Evolutionary conservation across 177 flowering plant genomes (phyloP).

Genomic region (Vitis hybrid): DNA sequence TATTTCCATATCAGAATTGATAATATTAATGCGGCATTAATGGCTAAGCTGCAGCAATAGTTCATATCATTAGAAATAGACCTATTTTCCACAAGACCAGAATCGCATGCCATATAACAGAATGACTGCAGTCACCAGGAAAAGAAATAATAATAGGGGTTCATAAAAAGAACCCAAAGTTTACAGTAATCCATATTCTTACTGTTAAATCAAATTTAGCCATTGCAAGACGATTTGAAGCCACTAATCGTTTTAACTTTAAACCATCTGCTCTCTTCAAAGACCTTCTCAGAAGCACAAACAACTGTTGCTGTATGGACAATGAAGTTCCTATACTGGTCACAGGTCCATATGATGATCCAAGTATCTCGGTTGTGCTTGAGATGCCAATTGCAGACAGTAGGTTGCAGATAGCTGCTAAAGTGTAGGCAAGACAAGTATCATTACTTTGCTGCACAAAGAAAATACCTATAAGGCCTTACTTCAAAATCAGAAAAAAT

Average conservation of each 20-base stretch:
- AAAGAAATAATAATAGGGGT: neutral
- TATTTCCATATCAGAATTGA: too few species aligned
- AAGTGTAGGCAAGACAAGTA: slow-evolving; percentile 81
- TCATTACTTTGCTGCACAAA: slow-evolving; percentile 83
- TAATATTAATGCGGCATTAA: too few species aligned
- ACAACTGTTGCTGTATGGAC: slow-evolving; percentile 77
- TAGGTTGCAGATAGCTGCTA: slow-evolving; percentile 82
- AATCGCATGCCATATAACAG: neutral
- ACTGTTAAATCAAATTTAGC: slow-evolving; percentile 87
- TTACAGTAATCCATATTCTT: slow-evolving; percentile 1
- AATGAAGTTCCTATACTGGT: slow-evolving; percentile 58
- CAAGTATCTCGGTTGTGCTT: slow-evolving; percentile 63
- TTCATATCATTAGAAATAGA: too few species aligned
- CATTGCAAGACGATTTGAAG: slow-evolving; percentile 84
- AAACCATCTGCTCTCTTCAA: slow-evolving; percentile 81
- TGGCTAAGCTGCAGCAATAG: too few species aligned
- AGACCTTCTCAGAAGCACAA: slow-evolving; percentile 76
- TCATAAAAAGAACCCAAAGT: neutral
- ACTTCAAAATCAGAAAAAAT: neutral
- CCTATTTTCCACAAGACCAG: too few species aligned
- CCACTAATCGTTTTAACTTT: slow-evolving; percentile 73
- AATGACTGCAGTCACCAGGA: neutral
- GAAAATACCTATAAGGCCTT: slow-evolving; percentile 11
- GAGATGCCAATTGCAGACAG: slow-evolving; percentile 79
- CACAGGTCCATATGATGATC: slow-evolving; percentile 65